Conservation (phyloP, 257 asterid genomes). For the Salvia miltiorrhiza region DNA sequence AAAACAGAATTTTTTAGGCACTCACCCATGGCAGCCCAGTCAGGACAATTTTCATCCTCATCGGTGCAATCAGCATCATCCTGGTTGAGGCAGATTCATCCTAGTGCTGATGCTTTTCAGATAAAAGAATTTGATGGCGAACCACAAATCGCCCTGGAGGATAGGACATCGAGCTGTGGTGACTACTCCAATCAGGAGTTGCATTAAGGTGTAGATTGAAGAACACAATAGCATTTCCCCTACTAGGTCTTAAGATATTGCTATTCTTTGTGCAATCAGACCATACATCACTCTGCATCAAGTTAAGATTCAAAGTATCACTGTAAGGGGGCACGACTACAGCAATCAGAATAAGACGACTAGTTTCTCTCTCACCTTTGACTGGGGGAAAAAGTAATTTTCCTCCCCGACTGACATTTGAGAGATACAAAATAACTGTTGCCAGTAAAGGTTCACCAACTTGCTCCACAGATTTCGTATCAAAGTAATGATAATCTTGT, state of each 20-base stretch:
- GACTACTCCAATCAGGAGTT: constrained; percentile 58
- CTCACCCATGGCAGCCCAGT: constrained; percentile 90
- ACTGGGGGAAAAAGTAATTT: constrained; percentile 64
- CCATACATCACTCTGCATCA: constrained; percentile 45
- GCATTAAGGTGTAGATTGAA: constrained; percentile 66
- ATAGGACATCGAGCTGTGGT: constrained; percentile 73
- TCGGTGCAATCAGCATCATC: constrained; percentile 53
- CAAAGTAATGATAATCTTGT: constrained; percentile 38
- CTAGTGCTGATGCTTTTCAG: constrained; percentile 21
- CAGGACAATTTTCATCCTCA: constrained; percentile 75
- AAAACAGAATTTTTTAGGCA: constrained; percentile 68
- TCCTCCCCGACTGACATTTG: constrained; percentile 65
- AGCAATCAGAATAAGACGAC: not conserved
- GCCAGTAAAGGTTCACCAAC: constrained; percentile 57
- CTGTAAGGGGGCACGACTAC: not conserved
- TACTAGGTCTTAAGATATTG: constrained; percentile 39
- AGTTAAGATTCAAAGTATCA: constrained; percentile 11
- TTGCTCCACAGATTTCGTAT: constrained; percentile 26
- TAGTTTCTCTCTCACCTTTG: constrained; percentile 45
- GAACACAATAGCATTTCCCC: constrained; percentile 73
- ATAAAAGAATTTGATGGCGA: constrained; percentile 57
- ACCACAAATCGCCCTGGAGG: constrained; percentile 65
- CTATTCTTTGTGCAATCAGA: constrained; percentile 53
- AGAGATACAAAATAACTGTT: constrained; percentile 73
- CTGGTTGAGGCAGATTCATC: constrained; percentile 18